phyloP scores from a whole-genome alignment of 208 protist species.

The Zelonia costaricensis region DNA sequence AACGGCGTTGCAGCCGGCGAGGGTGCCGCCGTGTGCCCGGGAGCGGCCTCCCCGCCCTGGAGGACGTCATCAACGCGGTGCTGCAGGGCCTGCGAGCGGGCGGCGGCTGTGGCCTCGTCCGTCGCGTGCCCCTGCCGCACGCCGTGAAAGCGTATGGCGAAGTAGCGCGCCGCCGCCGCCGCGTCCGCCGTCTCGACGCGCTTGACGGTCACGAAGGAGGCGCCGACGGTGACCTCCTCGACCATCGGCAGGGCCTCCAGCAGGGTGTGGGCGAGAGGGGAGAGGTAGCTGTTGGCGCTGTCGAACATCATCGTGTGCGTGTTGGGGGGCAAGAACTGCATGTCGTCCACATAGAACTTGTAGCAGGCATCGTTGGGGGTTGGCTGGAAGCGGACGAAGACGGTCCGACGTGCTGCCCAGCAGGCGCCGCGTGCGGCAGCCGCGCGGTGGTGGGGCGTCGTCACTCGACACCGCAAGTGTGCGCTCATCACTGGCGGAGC shows the following conservation, averaged over 20 bases:
- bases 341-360: conserved; percentile 80
- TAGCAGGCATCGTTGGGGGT: conserved; percentile 87
- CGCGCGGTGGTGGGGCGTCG: too few species aligned
- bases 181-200: conserved; percentile 64
- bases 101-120: conserved; percentile 35
- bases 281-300: conserved; percentile 75
- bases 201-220: conserved; percentile 78
- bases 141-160: conserved; percentile 60
- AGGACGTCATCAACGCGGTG: conserved; percentile 34
- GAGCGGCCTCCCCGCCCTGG: neutral
- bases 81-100: conserved; percentile 61
- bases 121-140: conserved; percentile 9
- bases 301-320: conserved; percentile 75
- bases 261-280: conserved; percentile 69
- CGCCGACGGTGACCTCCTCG: conserved; percentile 85
- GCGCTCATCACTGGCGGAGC: too few species aligned
- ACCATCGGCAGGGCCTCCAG: conserved; percentile 82
- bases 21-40: neutral
- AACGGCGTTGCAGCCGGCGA: neutral
- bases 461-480: too few species aligned
- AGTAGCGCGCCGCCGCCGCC: conserved; percentile 61
- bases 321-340: conserved; percentile 52
- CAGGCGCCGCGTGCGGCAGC: too few species aligned
- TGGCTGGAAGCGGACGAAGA: conserved; percentile 79
- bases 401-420: conserved; percentile 11